Evolutionary conservation across 1,284 basidiomycete genomes (phyloP).

Genomic region (Leucoagaricus sp.): DNA sequence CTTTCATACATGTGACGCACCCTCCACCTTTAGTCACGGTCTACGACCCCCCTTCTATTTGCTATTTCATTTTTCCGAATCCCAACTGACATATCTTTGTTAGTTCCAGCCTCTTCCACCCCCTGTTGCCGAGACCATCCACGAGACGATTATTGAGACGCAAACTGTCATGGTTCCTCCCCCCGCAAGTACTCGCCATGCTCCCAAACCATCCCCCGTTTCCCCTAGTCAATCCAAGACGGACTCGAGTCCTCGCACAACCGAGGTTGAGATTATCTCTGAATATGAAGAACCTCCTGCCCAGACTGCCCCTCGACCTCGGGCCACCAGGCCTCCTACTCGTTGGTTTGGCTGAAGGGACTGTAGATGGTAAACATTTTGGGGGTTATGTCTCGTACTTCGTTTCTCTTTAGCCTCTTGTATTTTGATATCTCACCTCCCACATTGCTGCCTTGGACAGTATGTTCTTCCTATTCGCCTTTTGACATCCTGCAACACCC

Average conservation of each 20-base stretch:
- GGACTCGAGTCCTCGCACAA: constrained; percentile 65
- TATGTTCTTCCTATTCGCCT: background rate
- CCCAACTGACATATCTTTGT: constrained; percentile 39
- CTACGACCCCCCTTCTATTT: constrained; percentile 29
- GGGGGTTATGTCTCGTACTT: constrained; percentile 16
- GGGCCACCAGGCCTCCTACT: constrained; percentile 22
- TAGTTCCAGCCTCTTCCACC: constrained; percentile 63
- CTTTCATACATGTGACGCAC: constrained; percentile 28
- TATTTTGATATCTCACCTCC: constrained; percentile 23
- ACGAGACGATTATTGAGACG: constrained; percentile 66
- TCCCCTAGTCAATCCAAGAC: constrained; percentile 53
- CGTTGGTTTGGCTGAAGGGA: constrained; percentile 27
- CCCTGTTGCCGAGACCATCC: constrained; percentile 60
- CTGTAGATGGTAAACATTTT: constrained; percentile 24
- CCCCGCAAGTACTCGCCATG: constrained; percentile 76
- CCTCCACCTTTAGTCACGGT: constrained; percentile 37
- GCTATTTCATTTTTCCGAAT: constrained; percentile 20
- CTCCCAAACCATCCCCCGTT: constrained; percentile 70
- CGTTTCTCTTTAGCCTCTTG: constrained; percentile 19
- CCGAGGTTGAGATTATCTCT: constrained; percentile 59
- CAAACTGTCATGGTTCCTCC: constrained; percentile 66
- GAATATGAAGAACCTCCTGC: constrained; percentile 33
- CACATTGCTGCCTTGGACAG: constrained; percentile 16
- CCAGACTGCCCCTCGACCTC: constrained; percentile 23
- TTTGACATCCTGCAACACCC: constrained; percentile 1